phyloP scores from a whole-genome alignment of 2,329 filamentous ascomycete species.

The Xylariaceae sp. region DNA sequence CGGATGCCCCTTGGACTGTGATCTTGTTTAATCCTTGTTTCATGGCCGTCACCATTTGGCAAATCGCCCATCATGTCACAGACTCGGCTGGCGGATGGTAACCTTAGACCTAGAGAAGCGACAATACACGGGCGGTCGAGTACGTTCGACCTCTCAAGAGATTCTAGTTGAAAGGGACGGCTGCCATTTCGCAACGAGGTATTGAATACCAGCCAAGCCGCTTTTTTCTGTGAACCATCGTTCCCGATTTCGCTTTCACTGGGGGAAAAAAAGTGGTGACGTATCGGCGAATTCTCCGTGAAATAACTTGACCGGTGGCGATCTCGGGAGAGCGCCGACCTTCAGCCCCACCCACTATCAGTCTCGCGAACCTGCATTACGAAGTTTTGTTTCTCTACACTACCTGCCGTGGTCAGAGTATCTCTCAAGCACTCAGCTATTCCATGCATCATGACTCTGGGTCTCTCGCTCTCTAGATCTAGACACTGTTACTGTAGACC shows the following conservation, averaged over 20 bases:
- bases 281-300: background rate
- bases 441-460: too few relatives aligned
- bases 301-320: too few relatives aligned
- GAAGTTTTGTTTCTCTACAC: too few relatives aligned
- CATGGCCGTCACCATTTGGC: background rate
- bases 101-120: too few relatives aligned
- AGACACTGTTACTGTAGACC: too few relatives aligned
- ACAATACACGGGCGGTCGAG: background rate
- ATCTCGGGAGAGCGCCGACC: background rate
- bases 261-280: constrained; percentile 2
- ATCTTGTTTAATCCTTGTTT: background rate
- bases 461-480: too few relatives aligned
- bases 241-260: constrained; percentile 7
- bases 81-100: background rate
- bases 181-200: background rate
- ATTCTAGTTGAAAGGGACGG: background rate
- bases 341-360: background rate
- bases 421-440: too few relatives aligned
- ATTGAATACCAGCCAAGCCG: background rate
- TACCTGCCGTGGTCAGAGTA: too few relatives aligned
- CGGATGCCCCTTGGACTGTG: constrained; percentile 4
- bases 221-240: constrained; percentile 5
- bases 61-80: background rate
- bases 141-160: background rate
- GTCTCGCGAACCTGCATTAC: too few relatives aligned